Evolutionary conservation across 2,329 filamentous ascomycete genomes (phyloP).

Genomic region (Setomelanomma holmii): DNA sequence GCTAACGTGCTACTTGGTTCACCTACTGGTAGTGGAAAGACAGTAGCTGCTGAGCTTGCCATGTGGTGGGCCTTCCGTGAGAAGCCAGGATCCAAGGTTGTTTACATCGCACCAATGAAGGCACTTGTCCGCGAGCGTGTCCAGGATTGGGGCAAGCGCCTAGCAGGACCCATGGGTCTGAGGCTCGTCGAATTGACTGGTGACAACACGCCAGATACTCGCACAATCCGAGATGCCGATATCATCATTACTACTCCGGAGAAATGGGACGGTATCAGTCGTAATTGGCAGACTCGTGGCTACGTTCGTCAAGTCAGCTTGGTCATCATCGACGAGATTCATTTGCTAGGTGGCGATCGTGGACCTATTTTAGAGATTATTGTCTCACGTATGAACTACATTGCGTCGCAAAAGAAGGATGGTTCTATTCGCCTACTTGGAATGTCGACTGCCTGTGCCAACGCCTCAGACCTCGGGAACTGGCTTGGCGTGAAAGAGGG

Average conservation of each 20-base stretch:
- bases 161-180: constrained; percentile 82
- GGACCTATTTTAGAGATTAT: constrained; percentile 99
- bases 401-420: constrained; percentile 86
- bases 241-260: constrained; percentile 99
- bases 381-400: constrained; percentile 94
- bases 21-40: constrained; percentile 96
- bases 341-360: constrained; percentile 93
- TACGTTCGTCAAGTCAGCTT: constrained; percentile 95
- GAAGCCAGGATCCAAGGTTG: constrained; percentile 92
- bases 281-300: constrained; percentile 97
- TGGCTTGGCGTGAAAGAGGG: constrained; percentile 97
- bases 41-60: constrained; percentile 90
- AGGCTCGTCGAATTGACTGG: constrained; percentile 95
- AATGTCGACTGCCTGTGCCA: constrained; percentile 99
- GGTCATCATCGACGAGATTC: constrained; percentile 98
- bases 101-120: constrained; percentile 99
- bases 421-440: constrained; percentile 87
- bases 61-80: constrained; percentile 99
- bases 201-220: constrained; percentile 97
- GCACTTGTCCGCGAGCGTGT: constrained; percentile 95
- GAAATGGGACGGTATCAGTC: constrained; percentile 99
- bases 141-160: constrained; percentile 86
- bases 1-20: constrained; percentile 94
- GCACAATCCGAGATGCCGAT: constrained; percentile 93
- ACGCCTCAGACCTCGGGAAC: constrained; percentile 90